Conservation (phyloP, 2,329 filamentous ascomycete species). For the Teratosphaeria zuluensis region DNA sequence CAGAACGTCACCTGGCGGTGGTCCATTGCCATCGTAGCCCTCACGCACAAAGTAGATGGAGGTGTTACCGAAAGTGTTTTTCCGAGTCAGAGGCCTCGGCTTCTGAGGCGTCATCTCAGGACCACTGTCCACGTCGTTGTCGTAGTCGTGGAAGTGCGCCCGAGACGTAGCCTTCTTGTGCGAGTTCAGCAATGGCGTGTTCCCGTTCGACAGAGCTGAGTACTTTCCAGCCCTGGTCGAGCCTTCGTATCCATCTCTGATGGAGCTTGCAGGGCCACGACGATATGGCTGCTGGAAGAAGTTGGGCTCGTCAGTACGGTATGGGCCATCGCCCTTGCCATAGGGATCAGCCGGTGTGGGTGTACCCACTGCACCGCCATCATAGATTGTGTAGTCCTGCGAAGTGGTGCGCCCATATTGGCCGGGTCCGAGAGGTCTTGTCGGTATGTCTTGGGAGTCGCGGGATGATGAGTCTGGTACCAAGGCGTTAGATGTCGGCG, state of each 20-base stretch:
- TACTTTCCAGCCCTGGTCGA: not conserved
- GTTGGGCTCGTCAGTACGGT: not conserved
- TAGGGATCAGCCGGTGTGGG: not conserved
- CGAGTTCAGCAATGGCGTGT: not conserved
- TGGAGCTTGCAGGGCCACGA: not conserved
- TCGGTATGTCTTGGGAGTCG: not conserved
- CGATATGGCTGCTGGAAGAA: not conserved
- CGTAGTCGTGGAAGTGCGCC: not conserved
- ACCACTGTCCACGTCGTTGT: not conserved
- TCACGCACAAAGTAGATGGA: constrained; percentile 2
- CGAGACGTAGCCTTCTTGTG: not conserved
- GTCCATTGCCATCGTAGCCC: not conserved
- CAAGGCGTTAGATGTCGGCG: not conserved
- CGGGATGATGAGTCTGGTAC: not conserved
- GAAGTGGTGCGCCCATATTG: constrained; percentile 1
- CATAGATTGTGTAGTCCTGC: constrained; percentile 1
- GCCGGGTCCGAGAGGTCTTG: not conserved
- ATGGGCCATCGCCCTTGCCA: not conserved
- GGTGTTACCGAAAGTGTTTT: not conserved
- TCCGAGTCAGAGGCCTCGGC: not conserved
- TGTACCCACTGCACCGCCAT: not conserved
- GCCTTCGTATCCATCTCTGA: not conserved
- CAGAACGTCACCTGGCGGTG: not conserved
- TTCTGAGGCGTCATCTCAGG: not conserved
- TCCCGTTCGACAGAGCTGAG: not conserved